Evolutionary conservation across 116 monocot species (phyloP), one percentile per base, ranked within the genome.

Genomic region (Thalassia testudinum): DNA sequence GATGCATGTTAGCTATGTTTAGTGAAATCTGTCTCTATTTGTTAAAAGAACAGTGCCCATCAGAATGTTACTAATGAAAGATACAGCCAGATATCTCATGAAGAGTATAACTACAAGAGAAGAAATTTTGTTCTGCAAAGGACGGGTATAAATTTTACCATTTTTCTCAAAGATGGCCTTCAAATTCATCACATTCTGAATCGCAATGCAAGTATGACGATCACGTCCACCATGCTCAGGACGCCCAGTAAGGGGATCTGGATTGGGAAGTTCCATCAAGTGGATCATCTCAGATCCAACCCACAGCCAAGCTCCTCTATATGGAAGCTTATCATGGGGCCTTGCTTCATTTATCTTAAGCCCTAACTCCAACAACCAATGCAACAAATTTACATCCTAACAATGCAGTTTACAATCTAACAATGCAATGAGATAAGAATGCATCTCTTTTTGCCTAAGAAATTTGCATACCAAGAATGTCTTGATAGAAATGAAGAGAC

Each of bases 231-330:
- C 97, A 69, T 97, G 97, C 50, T 97, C 97, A 50, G 97, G 97
- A 16, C 97, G 89, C n/a, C 89, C 97, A 21, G 79, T 97, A 40
- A 97, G 70, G 26, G 97, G 97, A 73, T 97, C 97, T 27, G 97
- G 97, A 70, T 97, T 97, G 26, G 97, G 97, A 60, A 97, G 89
- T 69, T 97, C 97, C 97, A 97, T 97, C 63, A 97, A 72, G 59
- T 97, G 97, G 62, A 97, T 89, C 97, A 97, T 97, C 72, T 89
- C 89, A 37, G 79, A 70, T 62, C 97, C 89, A 21, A 97, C 85
- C 97, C 89, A 97, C n/a, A 97, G 56, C 97, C 97, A 97, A 62
- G 89, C 89, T 37, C 97, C 97, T 73, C 89, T 76, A n/a, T 89
- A 97, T 6, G 97, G 97, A 64, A 97, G 84, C 62, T 97, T 97